A percentile compares a stretch with the other conserved stretches of the same genome.
Conservation (phyloP, 345 rosid species). For the Psidium friedrichsthalianum region DNA sequence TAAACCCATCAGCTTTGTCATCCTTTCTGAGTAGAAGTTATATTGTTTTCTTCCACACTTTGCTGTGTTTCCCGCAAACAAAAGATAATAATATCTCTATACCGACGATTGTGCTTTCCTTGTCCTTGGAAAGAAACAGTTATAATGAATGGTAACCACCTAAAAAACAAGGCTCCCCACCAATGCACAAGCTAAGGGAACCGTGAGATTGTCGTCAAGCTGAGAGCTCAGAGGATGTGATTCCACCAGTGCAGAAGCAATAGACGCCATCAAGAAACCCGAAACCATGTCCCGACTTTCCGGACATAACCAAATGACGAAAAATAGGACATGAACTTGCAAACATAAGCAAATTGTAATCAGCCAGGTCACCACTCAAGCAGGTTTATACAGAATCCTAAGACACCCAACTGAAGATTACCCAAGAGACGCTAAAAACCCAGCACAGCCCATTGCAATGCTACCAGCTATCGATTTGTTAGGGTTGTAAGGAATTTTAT, state of each 20-base stretch:
- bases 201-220: slow-evolving; percentile 87
- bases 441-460: slow-evolving; percentile 61
- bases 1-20: background rate
- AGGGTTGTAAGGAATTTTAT: slow-evolving; percentile 71
- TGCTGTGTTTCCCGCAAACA: background rate
- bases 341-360: background rate
- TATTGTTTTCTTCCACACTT: background rate
- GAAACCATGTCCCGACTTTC: slow-evolving; percentile 34
- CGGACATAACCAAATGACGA: slow-evolving; percentile 50
- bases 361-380: background rate
- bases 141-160: background rate
- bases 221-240: slow-evolving; percentile 71
- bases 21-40: background rate
- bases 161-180: slow-evolving; percentile 49
- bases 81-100: no score
- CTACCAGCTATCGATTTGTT: slow-evolving; percentile 82
- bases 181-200: slow-evolving; percentile 51
- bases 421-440: slow-evolving; percentile 64
- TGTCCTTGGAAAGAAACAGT: background rate
- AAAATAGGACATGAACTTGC: slow-evolving; percentile 64
- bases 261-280: slow-evolving; percentile 55
- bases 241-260: slow-evolving; percentile 70
- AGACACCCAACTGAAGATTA: slow-evolving; percentile 6
- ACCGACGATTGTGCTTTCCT: background rate
- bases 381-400: background rate